Evolutionary conservation across 192 early-diverging fungal genomes (phyloP).

Genomic region (Chytriomyces hyalinus): DNA sequence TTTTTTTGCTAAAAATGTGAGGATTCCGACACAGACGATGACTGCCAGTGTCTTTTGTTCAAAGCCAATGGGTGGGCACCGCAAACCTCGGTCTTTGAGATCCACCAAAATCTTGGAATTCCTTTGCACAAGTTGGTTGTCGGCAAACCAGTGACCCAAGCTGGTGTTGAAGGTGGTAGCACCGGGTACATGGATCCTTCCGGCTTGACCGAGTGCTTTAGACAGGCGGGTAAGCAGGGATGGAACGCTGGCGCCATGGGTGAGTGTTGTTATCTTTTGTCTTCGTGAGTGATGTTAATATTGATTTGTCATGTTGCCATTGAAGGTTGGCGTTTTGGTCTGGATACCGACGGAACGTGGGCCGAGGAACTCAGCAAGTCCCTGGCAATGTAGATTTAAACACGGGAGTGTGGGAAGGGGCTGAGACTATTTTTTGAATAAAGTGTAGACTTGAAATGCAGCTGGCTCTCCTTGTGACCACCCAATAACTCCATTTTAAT

Average conservation of each 20-base stretch:
- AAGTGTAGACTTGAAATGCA: too few species aligned
- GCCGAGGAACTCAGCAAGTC: background rate
- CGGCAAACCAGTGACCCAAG: constrained; percentile 10
- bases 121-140: constrained; percentile 13
- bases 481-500: too few species aligned
- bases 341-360: constrained; percentile 3
- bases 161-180: background rate
- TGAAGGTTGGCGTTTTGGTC: constrained; percentile 6
- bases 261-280: background rate
- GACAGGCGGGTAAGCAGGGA: constrained; percentile 1
- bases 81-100: constrained; percentile 3
- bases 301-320: background rate
- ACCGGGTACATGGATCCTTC: constrained; percentile 4
- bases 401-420: too few species aligned
- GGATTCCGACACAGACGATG: background rate
- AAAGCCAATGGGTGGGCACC: background rate
- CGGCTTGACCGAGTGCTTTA: background rate
- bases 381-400: background rate
- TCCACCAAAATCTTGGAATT: background rate
- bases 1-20: background rate
- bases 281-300: background rate
- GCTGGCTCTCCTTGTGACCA: too few species aligned
- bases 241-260: constrained; percentile 25
- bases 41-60: background rate
- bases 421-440: too few species aligned